A percentile compares a stretch with the other conserved stretches of the same genome.
These are phyloP conservation scores for Amanita pallidorosea DNA, from an alignment of 768 basidiomycete species.

Conservation along the genomic window DNA sequence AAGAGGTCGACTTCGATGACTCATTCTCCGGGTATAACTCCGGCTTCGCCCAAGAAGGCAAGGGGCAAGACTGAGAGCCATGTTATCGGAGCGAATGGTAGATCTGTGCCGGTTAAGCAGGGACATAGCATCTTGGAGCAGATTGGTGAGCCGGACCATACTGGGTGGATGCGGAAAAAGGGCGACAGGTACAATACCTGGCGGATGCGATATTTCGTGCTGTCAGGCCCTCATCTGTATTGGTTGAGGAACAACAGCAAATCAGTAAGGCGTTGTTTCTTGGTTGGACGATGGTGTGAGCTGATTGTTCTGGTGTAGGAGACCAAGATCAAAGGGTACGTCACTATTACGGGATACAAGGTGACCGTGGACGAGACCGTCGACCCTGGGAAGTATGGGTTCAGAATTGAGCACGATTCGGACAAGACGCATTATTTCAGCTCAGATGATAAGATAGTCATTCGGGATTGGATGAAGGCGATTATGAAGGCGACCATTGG, in stretches of 20 bases:
- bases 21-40: slow-evolving; percentile 15
- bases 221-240: slow-evolving; percentile 90
- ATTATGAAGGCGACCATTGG: slow-evolving; percentile 98
- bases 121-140: slow-evolving; percentile 78
- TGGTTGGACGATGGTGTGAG: too few species aligned
- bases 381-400: slow-evolving; percentile 89
- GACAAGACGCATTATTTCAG: slow-evolving; percentile 89
- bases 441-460: slow-evolving; percentile 71
- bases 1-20: slow-evolving; percentile 36
- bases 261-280: slow-evolving; percentile 24
- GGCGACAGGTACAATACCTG: slow-evolving; percentile 88
- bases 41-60: neutral
- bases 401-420: slow-evolving; percentile 82
- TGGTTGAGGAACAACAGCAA: slow-evolving; percentile 69
- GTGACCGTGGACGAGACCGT: slow-evolving; percentile 89
- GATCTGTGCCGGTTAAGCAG: slow-evolving; percentile 25
- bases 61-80: neutral
- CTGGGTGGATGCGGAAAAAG: slow-evolving; percentile 94
- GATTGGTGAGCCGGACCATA: slow-evolving; percentile 83
- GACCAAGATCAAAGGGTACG: slow-evolving; percentile 92
- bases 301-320: slow-evolving; percentile 38
- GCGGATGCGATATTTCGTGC: slow-evolving; percentile 86
- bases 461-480: slow-evolving; percentile 99
- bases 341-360: slow-evolving; percentile 86
- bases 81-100: slow-evolving; percentile 6